Percentiles rank a stretch among this genome's conserved stretches.
phyloP scores from a whole-genome alignment of 257 asterid species.

The Solanum bulbocastanum region DNA sequence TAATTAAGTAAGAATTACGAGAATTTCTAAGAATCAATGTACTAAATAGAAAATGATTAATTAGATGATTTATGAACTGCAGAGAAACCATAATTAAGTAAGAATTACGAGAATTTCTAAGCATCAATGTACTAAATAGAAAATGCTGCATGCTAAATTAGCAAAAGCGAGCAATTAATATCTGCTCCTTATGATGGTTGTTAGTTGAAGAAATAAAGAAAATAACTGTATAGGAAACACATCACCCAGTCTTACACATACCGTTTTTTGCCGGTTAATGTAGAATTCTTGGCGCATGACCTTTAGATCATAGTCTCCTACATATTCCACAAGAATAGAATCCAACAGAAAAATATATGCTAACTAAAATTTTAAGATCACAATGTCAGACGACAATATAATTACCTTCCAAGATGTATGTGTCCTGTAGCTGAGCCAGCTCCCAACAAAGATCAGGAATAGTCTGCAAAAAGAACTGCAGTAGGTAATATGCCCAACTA shows the following conservation, averaged over 20 bases:
- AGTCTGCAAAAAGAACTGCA: slow-evolving; percentile 38
- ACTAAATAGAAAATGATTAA: slow-evolving; percentile 20
- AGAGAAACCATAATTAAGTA: slow-evolving; percentile 1
- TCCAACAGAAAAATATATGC: background rate
- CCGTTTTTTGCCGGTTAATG: slow-evolving; percentile 84
- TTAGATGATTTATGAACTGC: slow-evolving; percentile 89
- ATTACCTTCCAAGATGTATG: slow-evolving; percentile 89
- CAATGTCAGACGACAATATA: background rate
- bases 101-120: background rate
- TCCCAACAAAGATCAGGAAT: slow-evolving; percentile 97
- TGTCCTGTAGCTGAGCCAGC: slow-evolving; percentile 96
- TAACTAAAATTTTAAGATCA: background rate
- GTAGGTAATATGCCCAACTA: slow-evolving; percentile 2
- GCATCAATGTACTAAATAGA: background rate
- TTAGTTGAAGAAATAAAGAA: background rate
- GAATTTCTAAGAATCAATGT: background rate
- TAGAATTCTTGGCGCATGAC: slow-evolving; percentile 98
- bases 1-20: background rate
- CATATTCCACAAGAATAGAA: slow-evolving; percentile 1
- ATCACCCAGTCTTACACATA: slow-evolving; percentile 24
- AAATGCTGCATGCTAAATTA: background rate
- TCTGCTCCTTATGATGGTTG: background rate
- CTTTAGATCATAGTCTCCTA: slow-evolving; percentile 96
- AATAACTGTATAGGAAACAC: background rate
- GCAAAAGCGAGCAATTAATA: background rate